A percentile compares a stretch with the other conserved stretches of the same genome.
phyloP scores from a whole-genome alignment of 2,329 filamentous ascomycete species.

The Dactylellina parvicollis region DNA sequence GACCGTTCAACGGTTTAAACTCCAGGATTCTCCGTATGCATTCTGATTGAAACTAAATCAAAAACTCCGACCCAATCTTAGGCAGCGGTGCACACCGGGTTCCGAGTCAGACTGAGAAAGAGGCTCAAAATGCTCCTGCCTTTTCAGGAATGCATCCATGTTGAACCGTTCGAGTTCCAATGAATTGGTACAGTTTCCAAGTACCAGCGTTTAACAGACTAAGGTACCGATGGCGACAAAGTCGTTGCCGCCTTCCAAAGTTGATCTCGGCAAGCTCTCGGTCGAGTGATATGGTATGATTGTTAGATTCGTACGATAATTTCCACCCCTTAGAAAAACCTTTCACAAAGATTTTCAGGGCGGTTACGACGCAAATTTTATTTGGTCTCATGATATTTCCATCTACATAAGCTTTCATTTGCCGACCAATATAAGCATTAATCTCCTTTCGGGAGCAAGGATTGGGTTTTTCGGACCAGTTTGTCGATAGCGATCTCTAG shows the following conservation, averaged over 20 bases:
- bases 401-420: neutral
- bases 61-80: neutral
- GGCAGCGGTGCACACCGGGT: neutral
- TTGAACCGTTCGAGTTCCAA: neutral
- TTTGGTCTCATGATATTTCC: neutral
- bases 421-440: neutral
- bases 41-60: neutral
- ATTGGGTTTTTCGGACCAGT: neutral
- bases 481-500: too few relatives aligned
- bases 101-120: too few relatives aligned
- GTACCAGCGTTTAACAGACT: too few relatives aligned
- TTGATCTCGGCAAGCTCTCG: too few relatives aligned
- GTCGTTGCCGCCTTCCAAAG: neutral
- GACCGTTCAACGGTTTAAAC: neutral
- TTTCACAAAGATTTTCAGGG: too few relatives aligned
- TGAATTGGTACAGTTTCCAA: too few relatives aligned
- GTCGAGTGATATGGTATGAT: too few relatives aligned
- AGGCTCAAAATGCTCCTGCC: neutral
- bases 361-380: too few relatives aligned
- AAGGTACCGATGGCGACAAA: too few relatives aligned
- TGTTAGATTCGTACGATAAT: too few relatives aligned
- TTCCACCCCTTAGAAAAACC: too few relatives aligned
- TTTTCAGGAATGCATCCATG: neutral
- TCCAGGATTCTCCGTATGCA: neutral
- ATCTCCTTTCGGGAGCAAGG: neutral